phyloP scores from a whole-genome alignment of 306 rosid genomes.

The Abrus pulchellus region DNA sequence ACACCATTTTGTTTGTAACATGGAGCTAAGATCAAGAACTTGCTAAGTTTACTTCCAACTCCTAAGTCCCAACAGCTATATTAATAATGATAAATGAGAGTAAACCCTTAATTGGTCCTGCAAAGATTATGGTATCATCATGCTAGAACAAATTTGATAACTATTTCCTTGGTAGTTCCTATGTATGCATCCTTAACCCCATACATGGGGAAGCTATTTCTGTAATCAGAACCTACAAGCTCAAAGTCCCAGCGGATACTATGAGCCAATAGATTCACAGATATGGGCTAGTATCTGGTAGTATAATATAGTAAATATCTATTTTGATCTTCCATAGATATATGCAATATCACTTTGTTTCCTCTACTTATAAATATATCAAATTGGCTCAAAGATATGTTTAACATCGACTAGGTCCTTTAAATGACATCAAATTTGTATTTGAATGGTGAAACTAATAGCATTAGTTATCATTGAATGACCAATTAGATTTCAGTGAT shows the following conservation, averaged over 20 bases:
- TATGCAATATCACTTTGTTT: neutral
- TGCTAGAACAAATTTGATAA: neutral
- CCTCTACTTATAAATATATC: conserved; percentile 7
- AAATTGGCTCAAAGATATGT: neutral
- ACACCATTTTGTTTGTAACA: conserved; percentile 14
- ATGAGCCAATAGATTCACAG: neutral
- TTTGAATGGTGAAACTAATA: neutral
- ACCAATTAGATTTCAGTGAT: conserved; percentile 28
- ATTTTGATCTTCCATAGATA: neutral
- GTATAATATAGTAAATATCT: neutral
- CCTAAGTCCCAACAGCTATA: neutral
- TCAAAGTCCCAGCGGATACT: conserved; percentile 13
- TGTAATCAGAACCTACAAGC: conserved; percentile 2
- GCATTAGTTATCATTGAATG: conserved; percentile 28
- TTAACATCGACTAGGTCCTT: conserved; percentile 1
- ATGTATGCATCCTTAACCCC: conserved; percentile 8
- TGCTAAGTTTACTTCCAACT: neutral
- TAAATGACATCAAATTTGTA: conserved; percentile 14
- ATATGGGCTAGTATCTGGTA: neutral
- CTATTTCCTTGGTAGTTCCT: neutral
- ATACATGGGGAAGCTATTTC: conserved; percentile 10
- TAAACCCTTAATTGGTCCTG: neutral
- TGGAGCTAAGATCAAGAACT: conserved; percentile 25
- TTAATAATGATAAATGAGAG: neutral
- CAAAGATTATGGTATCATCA: neutral